These are phyloP conservation scores for Fusarium nisikadoi DNA, from an alignment of 2,329 filamentous ascomycete genomes.

Conservation along the genomic window DNA sequence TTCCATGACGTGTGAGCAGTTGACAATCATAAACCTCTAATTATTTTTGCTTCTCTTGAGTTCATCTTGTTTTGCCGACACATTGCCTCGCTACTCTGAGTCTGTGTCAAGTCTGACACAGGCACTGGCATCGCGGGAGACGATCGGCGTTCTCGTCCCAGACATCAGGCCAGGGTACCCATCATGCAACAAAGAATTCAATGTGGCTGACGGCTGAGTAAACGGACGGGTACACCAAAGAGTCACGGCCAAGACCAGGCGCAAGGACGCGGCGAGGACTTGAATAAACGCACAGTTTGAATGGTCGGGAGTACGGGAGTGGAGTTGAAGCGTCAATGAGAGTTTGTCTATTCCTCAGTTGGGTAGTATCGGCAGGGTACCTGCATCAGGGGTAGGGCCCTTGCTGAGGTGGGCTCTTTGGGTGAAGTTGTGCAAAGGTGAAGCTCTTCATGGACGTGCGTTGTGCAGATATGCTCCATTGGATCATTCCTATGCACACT, in stretches of 20 bases:
- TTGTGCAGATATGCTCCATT: slow-evolving; percentile 19
- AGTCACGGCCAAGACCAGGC: slow-evolving; percentile 39
- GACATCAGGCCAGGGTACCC: slow-evolving; percentile 37
- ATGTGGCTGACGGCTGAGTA: slow-evolving; percentile 34
- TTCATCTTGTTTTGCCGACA: background rate
- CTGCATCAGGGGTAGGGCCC: slow-evolving; percentile 30
- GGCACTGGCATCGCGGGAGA: background rate
- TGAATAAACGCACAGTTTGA: slow-evolving; percentile 24
- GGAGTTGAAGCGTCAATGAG: slow-evolving; percentile 28
- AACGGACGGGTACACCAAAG: slow-evolving; percentile 15
- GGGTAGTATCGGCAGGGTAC: slow-evolving; percentile 33
- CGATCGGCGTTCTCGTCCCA: slow-evolving; percentile 35
- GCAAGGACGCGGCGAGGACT: slow-evolving; percentile 42
- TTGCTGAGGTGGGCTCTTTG: slow-evolving; percentile 9
- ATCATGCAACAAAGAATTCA: slow-evolving; percentile 41
- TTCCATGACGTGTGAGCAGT: background rate
- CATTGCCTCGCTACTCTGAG: slow-evolving; percentile 28
- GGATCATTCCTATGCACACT: slow-evolving; percentile 21
- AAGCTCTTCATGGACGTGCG: slow-evolving; percentile 10
- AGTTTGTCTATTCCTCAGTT: slow-evolving; percentile 31
- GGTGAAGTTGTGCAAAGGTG: slow-evolving; percentile 10
- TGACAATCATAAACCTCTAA: background rate
- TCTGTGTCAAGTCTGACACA: slow-evolving; percentile 11
- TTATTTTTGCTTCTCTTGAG: background rate
- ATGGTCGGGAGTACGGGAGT: slow-evolving; percentile 27